These are phyloP conservation scores for Ophiocordyceps unilateralis DNA, from an alignment of 2,329 filamentous ascomycete species.

Conservation along the genomic window DNA sequence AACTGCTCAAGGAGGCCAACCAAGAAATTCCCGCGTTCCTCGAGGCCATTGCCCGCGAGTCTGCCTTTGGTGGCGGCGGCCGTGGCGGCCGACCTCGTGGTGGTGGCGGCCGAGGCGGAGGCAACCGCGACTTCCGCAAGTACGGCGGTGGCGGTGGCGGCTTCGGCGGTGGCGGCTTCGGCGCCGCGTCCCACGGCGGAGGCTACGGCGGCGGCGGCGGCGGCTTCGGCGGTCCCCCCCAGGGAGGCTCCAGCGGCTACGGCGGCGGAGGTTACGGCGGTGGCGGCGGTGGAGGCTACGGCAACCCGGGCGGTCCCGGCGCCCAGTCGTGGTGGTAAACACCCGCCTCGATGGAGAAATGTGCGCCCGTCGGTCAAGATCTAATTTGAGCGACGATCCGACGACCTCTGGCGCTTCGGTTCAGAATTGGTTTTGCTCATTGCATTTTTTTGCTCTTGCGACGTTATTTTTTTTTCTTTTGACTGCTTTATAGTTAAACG, in stretches of 20 bases:
- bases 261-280: slow-evolving; percentile 22
- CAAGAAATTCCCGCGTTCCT: slow-evolving; percentile 90
- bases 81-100: slow-evolving; percentile 35
- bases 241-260: slow-evolving; percentile 20
- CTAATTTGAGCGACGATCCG: not conserved
- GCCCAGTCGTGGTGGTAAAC: slow-evolving; percentile 51
- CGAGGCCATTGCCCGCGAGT: slow-evolving; percentile 93
- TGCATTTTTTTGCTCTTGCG: slow-evolving; percentile 5
- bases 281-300: slow-evolving; percentile 28
- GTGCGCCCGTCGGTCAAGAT: not conserved
- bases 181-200: slow-evolving; percentile 12
- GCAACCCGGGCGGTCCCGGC: slow-evolving; percentile 54
- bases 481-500: slow-evolving; percentile 10
- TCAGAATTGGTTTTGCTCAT: slow-evolving; percentile 6
- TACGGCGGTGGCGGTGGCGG: slow-evolving; percentile 40
- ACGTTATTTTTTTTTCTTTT: slow-evolving; percentile 7
- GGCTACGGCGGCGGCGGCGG: slow-evolving; percentile 26
- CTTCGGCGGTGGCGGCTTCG: slow-evolving; percentile 23
- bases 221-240: slow-evolving; percentile 13
- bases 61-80: slow-evolving; percentile 61
- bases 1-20: slow-evolving; percentile 97
- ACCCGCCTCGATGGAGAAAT: slow-evolving; percentile 24
- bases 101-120: slow-evolving; percentile 51
- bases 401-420: slow-evolving; percentile 1
- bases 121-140: slow-evolving; percentile 85